Evolutionary conservation across 2,329 filamentous ascomycete species (phyloP).

Genomic region (Proliferodiscus dingleyae): DNA sequence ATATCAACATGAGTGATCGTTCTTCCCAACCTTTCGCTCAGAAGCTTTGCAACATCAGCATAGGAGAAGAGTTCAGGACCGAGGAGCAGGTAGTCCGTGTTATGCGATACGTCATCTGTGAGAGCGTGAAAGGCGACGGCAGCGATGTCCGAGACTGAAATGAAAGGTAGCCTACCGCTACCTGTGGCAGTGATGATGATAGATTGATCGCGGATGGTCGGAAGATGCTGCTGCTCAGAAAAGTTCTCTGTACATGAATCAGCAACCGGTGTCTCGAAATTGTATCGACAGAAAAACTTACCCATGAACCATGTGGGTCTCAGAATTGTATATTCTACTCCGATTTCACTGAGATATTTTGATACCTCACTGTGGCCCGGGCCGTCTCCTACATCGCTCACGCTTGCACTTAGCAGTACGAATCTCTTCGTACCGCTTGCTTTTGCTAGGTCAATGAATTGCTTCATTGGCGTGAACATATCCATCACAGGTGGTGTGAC

Average conservation of each 20-base stretch:
- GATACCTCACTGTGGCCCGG: slow-evolving; percentile 35
- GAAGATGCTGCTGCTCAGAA: slow-evolving; percentile 29
- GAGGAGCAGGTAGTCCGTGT: slow-evolving; percentile 36
- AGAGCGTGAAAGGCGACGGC: slow-evolving; percentile 39
- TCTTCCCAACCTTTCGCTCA: slow-evolving; percentile 13
- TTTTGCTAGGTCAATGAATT: slow-evolving; percentile 40
- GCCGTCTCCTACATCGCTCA: slow-evolving; percentile 34
- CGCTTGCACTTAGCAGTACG: slow-evolving; percentile 39
- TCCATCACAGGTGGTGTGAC: slow-evolving; percentile 35
- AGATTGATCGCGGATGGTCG: slow-evolving; percentile 35
- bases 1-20: slow-evolving; percentile 19
- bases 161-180: slow-evolving; percentile 42
- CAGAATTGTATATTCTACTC: slow-evolving; percentile 40
- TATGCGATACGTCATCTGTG: slow-evolving; percentile 35
- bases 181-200: slow-evolving; percentile 40
- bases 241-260: slow-evolving; percentile 39
- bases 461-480: slow-evolving; percentile 32
- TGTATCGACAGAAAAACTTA: slow-evolving; percentile 20
- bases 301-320: slow-evolving; percentile 46
- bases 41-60: slow-evolving; percentile 26
- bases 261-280: background rate
- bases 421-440: slow-evolving; percentile 37
- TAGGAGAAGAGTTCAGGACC: slow-evolving; percentile 32
- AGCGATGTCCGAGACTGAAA: slow-evolving; percentile 44
- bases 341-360: slow-evolving; percentile 35